Base-by-base conservation (phyloP, 805 yeast genomes). In the Saccharomycopsis sp. region DNA sequence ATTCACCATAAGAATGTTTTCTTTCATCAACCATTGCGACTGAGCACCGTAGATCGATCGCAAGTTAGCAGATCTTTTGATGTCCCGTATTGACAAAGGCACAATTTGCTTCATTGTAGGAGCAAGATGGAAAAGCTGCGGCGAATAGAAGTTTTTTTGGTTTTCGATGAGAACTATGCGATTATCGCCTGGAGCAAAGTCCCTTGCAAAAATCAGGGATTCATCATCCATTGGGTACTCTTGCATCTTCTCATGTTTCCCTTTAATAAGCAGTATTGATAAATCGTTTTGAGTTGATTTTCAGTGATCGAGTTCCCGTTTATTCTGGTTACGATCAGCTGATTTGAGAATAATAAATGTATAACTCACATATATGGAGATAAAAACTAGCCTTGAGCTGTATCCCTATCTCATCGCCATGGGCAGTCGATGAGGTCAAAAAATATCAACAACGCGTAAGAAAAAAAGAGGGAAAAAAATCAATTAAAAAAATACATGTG, bases 101-200 rank as follows among this genome's bases (percentile, higher is more conserved):
- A 58, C 56, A 34, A 58, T 48, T 18, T 44, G 34, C 20, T 55
- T 34, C 9, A 44, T 34, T 34, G 51, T 52, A 3, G 57, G 59
- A 3, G 59, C 52, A 24, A 16, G 51, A 40, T 57, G 53, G 37
- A 60, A 58, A n/a, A 58, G 20, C 15, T 52, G 40, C 8, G 59
- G 59, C n/a, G 55, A 34, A 47, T 60, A 60, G 48, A 58, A 60
- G 50, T 34, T 41, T 29, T 41, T 40, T 15, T 44, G 44, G 24
- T 50, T 24, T 14, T 40, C 29, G 8, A 15, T 24, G 16, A 50
- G 48, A 15, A 52, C 55, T 14, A 60, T 44, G n/a, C 46, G 21
- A 41, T 60, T 53, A 47, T 55, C 52, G 29, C 59, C 59, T 8
- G 63, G 63, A 14, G 34, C 56, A 53, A 44, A 53, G 24, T 24